Conservation (phyloP, 2,329 filamentous ascomycete genomes). For the Aspergillus unguis region DNA sequence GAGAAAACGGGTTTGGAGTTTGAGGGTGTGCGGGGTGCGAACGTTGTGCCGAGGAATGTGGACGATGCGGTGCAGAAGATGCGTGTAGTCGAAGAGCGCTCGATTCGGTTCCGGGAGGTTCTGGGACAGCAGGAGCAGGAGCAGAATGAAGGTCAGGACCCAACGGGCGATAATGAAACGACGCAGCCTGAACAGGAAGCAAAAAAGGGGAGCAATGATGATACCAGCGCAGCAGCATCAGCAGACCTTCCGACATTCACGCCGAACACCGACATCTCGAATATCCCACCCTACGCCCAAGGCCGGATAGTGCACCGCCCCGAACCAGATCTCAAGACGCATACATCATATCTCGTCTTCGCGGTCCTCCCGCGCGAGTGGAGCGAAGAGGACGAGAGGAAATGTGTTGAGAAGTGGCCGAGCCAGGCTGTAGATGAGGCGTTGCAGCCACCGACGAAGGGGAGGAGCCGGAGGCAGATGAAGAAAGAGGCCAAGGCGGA, state of each 20-base stretch:
- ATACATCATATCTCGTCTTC: conserved; percentile 96
- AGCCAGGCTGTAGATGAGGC: conserved; percentile 51
- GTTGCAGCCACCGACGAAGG: conserved; percentile 16
- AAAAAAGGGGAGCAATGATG: neutral
- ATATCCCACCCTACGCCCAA: conserved; percentile 62
- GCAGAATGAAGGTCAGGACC: conserved; percentile 18
- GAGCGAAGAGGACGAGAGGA: conserved; percentile 75
- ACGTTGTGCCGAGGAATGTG: conserved; percentile 65
- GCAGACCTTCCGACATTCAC: conserved; percentile 18
- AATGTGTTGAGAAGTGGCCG: conserved; percentile 62
- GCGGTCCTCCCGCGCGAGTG: conserved; percentile 83
- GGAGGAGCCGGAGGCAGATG: conserved; percentile 40
- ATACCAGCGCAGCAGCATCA: conserved; percentile 15
- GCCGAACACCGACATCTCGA: conserved; percentile 7
- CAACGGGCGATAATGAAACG: conserved; percentile 11
- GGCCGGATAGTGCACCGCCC: conserved; percentile 75
- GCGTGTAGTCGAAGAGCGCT: conserved; percentile 67
- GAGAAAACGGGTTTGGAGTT: conserved; percentile 73
- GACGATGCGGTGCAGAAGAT: conserved; percentile 73
- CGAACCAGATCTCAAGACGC: conserved; percentile 87
- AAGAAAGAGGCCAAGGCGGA: conserved; percentile 47
- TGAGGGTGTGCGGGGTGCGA: conserved; percentile 65
- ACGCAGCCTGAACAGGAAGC: conserved; percentile 1
- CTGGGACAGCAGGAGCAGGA: conserved; percentile 16
- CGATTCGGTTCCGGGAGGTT: conserved; percentile 60